Base-by-base conservation (phyloP, 805 yeast genomes). In the Ogataea parapolymorpha region DNA sequence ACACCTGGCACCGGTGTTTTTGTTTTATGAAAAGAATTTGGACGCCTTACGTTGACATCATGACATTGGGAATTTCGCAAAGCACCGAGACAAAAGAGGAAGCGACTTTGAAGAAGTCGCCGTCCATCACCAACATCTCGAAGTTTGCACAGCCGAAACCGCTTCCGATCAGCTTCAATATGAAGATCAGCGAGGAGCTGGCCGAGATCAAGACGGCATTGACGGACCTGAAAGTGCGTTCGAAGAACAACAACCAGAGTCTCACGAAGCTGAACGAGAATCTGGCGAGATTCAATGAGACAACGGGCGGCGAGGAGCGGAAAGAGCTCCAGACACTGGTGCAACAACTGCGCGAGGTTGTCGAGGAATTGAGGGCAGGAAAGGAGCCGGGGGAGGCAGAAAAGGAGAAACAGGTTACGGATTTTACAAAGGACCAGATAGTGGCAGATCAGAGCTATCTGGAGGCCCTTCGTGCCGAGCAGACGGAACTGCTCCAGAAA, bases 111-210 rank as follows among this genome's bases (percentile, higher is more conserved):
- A 50, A 51, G 41, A 50, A 50, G 35, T 50, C 53, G 15, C 54
- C 56, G 10, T 45, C 54, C 8, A 42, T 32, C 32, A 43, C 50
- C 23, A 53, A 53, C 33, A 48, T 53, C 12, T 42, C 49, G 23
- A 52, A 46, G 32, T 42, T 45, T 22, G 20, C 45, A 12, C 46
- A 51, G 31, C 58, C 58, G 8, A 51, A 50, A 34, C 56, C 58
- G 10, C 48, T 54, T 15, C 56, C 56, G 10, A 45, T 54, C 28
- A 37, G 49, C 8, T 22, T 47, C 20, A 51, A 48, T 24, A 50
- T 50, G 55, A 47, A 48, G 26, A 32, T 54, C 22, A 38, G 40
- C 16, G 55, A 51, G 32, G 56, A 54, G 35, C 39, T 54, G 20
- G 42, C 37, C 14, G 51, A 48, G 22, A 45, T 54, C 37, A 45